Percentiles rank a stretch among this genome's conserved stretches.
Evolutionary conservation across 2,329 filamentous ascomycete genomes (phyloP).

Genomic region (Aspergillus spinulosporus): DNA sequence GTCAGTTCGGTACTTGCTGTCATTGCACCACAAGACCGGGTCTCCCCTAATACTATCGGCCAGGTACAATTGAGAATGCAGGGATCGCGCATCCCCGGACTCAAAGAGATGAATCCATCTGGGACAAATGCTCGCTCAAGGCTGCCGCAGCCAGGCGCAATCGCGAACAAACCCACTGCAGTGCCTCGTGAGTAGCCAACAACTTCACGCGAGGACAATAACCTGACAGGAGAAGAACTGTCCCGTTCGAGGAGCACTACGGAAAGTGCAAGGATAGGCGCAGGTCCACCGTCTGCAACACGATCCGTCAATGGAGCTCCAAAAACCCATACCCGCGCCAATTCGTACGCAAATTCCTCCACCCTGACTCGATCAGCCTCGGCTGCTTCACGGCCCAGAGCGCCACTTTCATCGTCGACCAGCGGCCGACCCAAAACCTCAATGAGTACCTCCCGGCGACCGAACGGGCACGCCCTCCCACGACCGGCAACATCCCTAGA

Average conservation of each 20-base stretch:
- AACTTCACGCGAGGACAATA: slow-evolving; percentile 18
- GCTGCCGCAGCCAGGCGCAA: slow-evolving; percentile 47
- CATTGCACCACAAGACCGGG: not conserved
- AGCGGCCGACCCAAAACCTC: slow-evolving; percentile 55
- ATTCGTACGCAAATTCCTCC: slow-evolving; percentile 36
- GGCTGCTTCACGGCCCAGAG: slow-evolving; percentile 47
- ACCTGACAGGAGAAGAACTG: slow-evolving; percentile 44
- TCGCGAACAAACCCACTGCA: slow-evolving; percentile 52
- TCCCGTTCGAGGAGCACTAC: slow-evolving; percentile 51
- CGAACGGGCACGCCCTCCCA: slow-evolving; percentile 45
- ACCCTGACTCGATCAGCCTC: slow-evolving; percentile 41
- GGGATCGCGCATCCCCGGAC: slow-evolving; percentile 37
- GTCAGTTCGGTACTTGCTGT: slow-evolving; percentile 32
- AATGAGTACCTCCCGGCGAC: slow-evolving; percentile 52
- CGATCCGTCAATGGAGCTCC: slow-evolving; percentile 42
- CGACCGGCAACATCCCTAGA: slow-evolving; percentile 47
- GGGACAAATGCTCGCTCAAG: slow-evolving; percentile 54
- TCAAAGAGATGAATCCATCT: slow-evolving; percentile 54
- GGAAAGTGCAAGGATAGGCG: slow-evolving; percentile 39
- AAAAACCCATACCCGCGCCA: slow-evolving; percentile 43
- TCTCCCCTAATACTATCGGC: slow-evolving; percentile 8
- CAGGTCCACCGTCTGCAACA: slow-evolving; percentile 25
- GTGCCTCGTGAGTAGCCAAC: slow-evolving; percentile 33
- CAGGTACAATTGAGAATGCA: slow-evolving; percentile 31
- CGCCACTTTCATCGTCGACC: slow-evolving; percentile 58